Evolutionary conservation across 257 asterid species (phyloP), one percentile per base, ranked within the genome.

Genomic region (Buddleja alternifolia): DNA sequence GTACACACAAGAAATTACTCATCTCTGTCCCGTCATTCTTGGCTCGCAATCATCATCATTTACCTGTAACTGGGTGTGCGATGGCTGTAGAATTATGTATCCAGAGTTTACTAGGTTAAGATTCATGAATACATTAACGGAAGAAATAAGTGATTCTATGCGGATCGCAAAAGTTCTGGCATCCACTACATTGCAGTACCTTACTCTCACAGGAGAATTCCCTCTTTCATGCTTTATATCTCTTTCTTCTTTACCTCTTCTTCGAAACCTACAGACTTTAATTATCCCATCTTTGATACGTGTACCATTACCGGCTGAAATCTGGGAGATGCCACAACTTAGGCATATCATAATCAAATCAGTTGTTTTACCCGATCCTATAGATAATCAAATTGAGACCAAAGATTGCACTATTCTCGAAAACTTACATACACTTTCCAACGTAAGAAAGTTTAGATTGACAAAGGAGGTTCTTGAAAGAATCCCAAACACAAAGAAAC

Each of bases 251-350:
- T 19, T 52, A 20, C 21, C 59, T 15, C 16, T 12, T 11, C 62
- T 52, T 4, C 51, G 63, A 53, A 66, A 19, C 12, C 51, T 66
- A 66, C 39, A 66, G 10, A 50, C 62, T 0, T 36, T 37, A n/a
- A 1, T 46, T 45, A 0, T 60, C n/a, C n/a, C n/a, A n/a, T 60
- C 24, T 3, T 45, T 20, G 15, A 32, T 0, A 0, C 17, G 3
- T 1, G 8, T 34, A 3, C 3, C 37, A 32, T 15, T 51, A 10
- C 50, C 42, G 10, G 5, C 23, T 19, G 61, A 51, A 51, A 24
- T 66, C 8, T 66, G 71, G 71, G 51, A 66, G 37, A 66, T 66
- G 60, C 47, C 62, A n/a, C 69, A 63, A 25, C 69, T 63, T n/a
- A 11, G 72, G 12, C 72, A 52, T 39, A 1, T 66, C 0, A 6